Evolutionary conservation across 768 basidiomycete species (phyloP), one percentile per base, ranked within the genome.

Genomic region (Boletus pseudo-olivaceus): DNA sequence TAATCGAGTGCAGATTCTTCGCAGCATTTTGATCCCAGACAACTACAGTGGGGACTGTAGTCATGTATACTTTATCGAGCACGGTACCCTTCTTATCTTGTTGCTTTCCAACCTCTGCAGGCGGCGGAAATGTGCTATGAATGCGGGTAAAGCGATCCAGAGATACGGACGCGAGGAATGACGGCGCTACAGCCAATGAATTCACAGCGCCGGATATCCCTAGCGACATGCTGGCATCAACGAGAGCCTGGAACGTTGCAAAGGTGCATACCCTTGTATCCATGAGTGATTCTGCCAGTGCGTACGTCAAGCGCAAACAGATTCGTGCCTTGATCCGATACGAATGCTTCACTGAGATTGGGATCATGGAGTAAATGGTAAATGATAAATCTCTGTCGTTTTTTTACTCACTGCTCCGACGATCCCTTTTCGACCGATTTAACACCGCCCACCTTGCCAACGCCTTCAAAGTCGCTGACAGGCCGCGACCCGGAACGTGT

Each of bases 191-290:
- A 2, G 88, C 81, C 30, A 90, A 68, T 4, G 88, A 85, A 11
- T 76, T 78, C 23, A 90, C 77, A 23, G 88, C 79, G 26, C 88
- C 90, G 2, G 90, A 78, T 52, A 93, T 67, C 40, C 88, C 90
- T 88, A 30, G 19, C 7, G 32, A 47, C 51, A 41, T 44, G 20
- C 41, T 29, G 33, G 29, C 5, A 56, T 56, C 47, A 51, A 44
- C 30, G 9, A 35, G 32, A n/a, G 30, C 15, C 33, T 7, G 40
- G 12, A 30, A 52, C 38, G 5, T 20, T 23, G 29, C 20, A 29
- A 47, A 49, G 17, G 19, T 33, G 23, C 55, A 55, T 51, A 83
- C 88, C 85, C 76, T 84, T 83, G 65, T 90, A 90, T 6, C 82
- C 78, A 64, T 85, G 88, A 9, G 79, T 60, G 30, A 84, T 72